phyloP scores from a whole-genome alignment of 441 rosid genomes.

The Rhodomyrtus psidioides region DNA sequence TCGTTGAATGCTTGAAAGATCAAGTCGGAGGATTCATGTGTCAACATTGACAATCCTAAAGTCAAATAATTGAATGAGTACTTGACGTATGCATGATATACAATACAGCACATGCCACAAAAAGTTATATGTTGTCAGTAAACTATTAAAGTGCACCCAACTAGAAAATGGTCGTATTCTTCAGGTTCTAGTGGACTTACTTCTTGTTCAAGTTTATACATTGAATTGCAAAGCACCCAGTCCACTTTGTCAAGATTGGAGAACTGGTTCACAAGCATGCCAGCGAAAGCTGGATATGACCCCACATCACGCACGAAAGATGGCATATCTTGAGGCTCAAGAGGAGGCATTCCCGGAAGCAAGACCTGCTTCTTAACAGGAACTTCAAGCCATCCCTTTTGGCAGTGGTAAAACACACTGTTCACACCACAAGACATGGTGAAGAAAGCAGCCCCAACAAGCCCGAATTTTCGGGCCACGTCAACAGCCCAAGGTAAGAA shows the following conservation, averaged over 20 bases:
- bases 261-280: background rate
- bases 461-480: constrained; percentile 20
- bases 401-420: constrained; percentile 16
- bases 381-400: constrained; percentile 10
- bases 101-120: background rate
- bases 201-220: background rate
- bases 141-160: background rate
- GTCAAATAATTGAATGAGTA: background rate
- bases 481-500: constrained; percentile 27
- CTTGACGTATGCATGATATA: background rate
- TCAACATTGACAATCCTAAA: background rate
- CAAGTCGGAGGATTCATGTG: background rate
- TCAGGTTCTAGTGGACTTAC: background rate
- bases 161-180: background rate
- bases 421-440: constrained; percentile 28
- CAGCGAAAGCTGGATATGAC: background rate
- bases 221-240: background rate
- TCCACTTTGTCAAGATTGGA: background rate
- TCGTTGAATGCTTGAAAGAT: background rate
- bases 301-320: background rate
- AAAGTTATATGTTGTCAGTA: background rate
- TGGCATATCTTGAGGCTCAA: constrained; percentile 5
- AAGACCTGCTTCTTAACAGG: constrained; percentile 18
- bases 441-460: constrained; percentile 14
- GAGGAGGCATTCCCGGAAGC: constrained; percentile 30